Percentiles rank a stretch among this genome's conserved stretches.
These are phyloP conservation scores for Penicillium brasilianum DNA, from an alignment of 2,329 filamentous ascomycete genomes.

Conservation along the genomic window DNA sequence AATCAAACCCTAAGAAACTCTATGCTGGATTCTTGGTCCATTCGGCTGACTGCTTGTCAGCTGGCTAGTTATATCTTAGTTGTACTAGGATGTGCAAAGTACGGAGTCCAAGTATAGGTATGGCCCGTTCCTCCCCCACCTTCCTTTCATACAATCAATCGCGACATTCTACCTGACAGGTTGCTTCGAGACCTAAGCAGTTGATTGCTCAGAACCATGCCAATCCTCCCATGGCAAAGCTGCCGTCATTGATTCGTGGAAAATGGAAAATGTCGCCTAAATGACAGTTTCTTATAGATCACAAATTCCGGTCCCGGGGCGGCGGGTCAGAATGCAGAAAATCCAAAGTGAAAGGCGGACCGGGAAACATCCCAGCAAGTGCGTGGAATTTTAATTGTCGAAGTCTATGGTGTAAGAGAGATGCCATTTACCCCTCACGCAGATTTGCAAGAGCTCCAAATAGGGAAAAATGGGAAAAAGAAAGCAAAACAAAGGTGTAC, in stretches of 20 bases:
- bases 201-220: slow-evolving; percentile 22
- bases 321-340: background rate
- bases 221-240: background rate
- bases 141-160: background rate
- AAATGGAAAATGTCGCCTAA: background rate
- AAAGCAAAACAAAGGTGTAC: background rate
- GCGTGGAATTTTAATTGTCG: slow-evolving; percentile 11
- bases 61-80: background rate
- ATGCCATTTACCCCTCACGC: background rate
- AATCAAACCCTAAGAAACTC: background rate
- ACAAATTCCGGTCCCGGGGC: background rate
- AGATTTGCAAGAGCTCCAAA: background rate
- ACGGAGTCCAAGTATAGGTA: background rate
- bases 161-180: background rate
- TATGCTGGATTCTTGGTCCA: too few species aligned
- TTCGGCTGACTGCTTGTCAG: background rate
- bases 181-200: slow-evolving; percentile 12
- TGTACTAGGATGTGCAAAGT: background rate
- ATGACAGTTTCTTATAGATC: slow-evolving; percentile 13
- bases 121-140: background rate
- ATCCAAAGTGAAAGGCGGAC: slow-evolving; percentile 1
- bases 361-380: background rate
- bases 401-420: slow-evolving; percentile 20
- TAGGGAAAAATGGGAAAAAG: background rate
- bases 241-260: background rate